These are phyloP conservation scores for Coemansia erecta DNA, from an alignment of 192 early-diverging fungal genomes.

Conservation along the genomic window DNA sequence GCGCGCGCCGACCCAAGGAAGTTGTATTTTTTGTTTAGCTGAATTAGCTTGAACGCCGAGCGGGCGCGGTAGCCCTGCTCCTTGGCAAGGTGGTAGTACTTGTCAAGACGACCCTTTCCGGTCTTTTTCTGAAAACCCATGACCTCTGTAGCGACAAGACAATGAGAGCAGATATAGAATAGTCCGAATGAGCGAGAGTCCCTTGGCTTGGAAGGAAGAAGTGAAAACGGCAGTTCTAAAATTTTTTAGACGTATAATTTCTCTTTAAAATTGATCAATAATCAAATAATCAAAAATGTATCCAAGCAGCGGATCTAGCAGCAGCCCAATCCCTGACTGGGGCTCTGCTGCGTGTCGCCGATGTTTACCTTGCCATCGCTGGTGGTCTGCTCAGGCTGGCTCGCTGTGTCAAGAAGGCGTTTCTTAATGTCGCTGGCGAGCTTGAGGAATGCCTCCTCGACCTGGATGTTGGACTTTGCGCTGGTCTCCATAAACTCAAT, in stretches of 20 bases:
- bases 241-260: neutral
- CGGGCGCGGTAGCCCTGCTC: slow-evolving; percentile 98
- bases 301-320: slow-evolving; percentile 17
- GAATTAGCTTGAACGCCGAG: slow-evolving; percentile 99
- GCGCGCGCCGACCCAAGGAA: slow-evolving; percentile 86
- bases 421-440: slow-evolving; percentile 98
- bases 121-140: slow-evolving; percentile 64
- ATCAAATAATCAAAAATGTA: neutral
- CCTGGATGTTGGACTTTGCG: slow-evolving; percentile 97
- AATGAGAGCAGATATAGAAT: neutral
- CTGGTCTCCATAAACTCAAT: slow-evolving; percentile 97
- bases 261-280: neutral
- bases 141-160: neutral
- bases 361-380: slow-evolving; percentile 38
- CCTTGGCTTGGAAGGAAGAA: neutral
- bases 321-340: slow-evolving; percentile 31
- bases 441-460: slow-evolving; percentile 96
- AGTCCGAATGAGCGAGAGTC: neutral
- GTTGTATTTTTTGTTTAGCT: slow-evolving; percentile 98
- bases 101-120: slow-evolving; percentile 94
- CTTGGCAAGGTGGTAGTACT: slow-evolving; percentile 99
- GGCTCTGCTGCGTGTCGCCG: slow-evolving; percentile 34
- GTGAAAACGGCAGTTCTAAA: too few species aligned
- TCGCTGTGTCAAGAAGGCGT: slow-evolving; percentile 86
- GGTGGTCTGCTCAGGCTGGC: slow-evolving; percentile 34